phyloP scores from a whole-genome alignment of 164 flowering plant genomes.

The Chloranthus sessilifolius region DNA sequence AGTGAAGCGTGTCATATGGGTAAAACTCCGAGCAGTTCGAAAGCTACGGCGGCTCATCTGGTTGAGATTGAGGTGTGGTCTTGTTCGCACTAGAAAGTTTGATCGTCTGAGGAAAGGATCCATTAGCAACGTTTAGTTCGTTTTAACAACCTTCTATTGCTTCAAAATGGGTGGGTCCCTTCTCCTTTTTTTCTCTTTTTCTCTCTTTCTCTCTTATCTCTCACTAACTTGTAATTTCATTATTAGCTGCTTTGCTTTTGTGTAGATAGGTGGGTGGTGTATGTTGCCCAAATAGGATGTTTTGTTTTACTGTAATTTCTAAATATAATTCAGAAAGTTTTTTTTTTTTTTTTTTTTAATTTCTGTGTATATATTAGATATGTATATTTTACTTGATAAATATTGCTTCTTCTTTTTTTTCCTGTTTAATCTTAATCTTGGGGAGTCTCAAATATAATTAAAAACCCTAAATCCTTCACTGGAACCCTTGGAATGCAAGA shows the following conservation, averaged over 20 bases:
- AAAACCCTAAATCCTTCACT: too few relatives aligned
- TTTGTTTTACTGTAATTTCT: too few relatives aligned
- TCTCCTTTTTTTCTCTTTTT: neutral
- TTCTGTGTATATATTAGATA: too few relatives aligned
- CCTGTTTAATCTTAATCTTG: too few relatives aligned
- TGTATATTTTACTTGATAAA: too few relatives aligned
- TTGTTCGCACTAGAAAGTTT: slow-evolving; percentile 28
- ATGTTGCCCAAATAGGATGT: neutral
- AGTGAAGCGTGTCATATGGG: slow-evolving; percentile 35
- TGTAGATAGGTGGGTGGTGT: neutral
- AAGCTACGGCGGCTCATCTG: slow-evolving; percentile 34
- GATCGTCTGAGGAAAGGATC: slow-evolving; percentile 18
- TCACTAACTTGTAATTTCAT: neutral
- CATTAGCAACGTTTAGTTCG: neutral
- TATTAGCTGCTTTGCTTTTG: neutral
- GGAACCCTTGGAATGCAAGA: too few relatives aligned
- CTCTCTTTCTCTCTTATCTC: neutral
- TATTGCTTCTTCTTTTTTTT: too few relatives aligned
- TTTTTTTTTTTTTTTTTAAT: too few relatives aligned
- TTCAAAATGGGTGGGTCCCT: too few relatives aligned
- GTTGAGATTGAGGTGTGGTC: slow-evolving; percentile 26
- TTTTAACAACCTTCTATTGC: neutral
- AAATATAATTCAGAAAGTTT: too few relatives aligned
- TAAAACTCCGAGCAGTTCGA: slow-evolving; percentile 35
- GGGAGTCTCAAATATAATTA: too few relatives aligned